These are phyloP conservation scores for Linum trigynum DNA, from an alignment of 345 rosid species.

Conservation along the genomic window DNA sequence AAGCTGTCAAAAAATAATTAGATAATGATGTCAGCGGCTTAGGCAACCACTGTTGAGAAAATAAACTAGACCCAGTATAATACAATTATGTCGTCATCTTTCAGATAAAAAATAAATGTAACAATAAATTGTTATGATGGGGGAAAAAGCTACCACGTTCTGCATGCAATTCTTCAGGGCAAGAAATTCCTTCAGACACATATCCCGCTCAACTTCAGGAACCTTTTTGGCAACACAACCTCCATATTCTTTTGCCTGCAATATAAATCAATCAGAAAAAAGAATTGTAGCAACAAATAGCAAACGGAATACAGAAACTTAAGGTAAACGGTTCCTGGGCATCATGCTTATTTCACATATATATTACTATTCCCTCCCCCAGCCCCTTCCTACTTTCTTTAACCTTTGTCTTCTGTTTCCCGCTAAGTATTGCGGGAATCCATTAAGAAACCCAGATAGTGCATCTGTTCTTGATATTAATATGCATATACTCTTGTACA, in stretches of 20 bases:
- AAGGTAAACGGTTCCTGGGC: not conserved
- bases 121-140: constrained; percentile 1
- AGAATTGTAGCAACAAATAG: constrained; percentile 11
- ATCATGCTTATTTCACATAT: not conserved
- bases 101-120: not conserved
- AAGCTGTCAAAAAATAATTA: constrained; percentile 34
- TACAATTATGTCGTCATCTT: not conserved
- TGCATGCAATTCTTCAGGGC: constrained; percentile 79
- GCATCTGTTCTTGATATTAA: not conserved
- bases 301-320: not conserved
- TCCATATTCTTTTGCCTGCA: constrained; percentile 85
- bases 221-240: constrained; percentile 80
- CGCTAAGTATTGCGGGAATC: not conserved
- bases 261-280: not conserved
- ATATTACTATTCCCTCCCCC: not conserved
- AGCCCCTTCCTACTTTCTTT: not conserved
- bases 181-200: constrained; percentile 91
- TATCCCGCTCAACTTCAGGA: constrained; percentile 69
- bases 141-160: constrained; percentile 48
- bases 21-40: constrained; percentile 11
- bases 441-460: not conserved
- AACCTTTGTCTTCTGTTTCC: not conserved
- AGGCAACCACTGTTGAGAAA: constrained; percentile 1
- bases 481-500: not conserved
- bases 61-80: not conserved